phyloP scores from a whole-genome alignment of 306 rosid species.

The Pyrus betulifolia region DNA sequence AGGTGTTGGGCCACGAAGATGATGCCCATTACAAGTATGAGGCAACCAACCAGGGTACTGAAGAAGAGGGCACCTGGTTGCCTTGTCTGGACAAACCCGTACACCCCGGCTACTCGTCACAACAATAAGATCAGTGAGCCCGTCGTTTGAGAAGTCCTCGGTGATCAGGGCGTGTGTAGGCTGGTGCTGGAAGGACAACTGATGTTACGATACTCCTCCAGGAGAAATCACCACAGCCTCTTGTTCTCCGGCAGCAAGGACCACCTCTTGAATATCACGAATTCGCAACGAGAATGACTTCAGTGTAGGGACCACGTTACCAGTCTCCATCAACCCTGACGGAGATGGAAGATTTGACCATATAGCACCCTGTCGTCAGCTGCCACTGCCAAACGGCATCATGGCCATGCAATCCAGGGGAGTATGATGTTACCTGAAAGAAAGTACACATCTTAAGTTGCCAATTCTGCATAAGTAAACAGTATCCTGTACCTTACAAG shows the following conservation, averaged over 20 bases:
- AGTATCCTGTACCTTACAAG: neutral
- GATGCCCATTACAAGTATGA: slow-evolving; percentile 83
- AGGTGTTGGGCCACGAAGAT: slow-evolving; percentile 87
- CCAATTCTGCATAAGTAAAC: slow-evolving; percentile 1
- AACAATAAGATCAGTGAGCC: slow-evolving; percentile 81
- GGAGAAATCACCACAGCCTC: slow-evolving; percentile 86
- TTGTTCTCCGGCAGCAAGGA: slow-evolving; percentile 97
- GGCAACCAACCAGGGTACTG: slow-evolving; percentile 92
- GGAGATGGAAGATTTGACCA: slow-evolving; percentile 99
- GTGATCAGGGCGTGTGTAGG: slow-evolving; percentile 73
- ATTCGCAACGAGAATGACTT: slow-evolving; percentile 65
- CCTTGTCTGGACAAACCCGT: slow-evolving; percentile 91
- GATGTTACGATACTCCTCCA: slow-evolving; percentile 68
- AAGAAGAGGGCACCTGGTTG: slow-evolving; percentile 98
- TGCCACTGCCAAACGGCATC: slow-evolving; percentile 96
- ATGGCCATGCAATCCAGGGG: slow-evolving; percentile 91
- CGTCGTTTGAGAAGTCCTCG: slow-evolving; percentile 94
- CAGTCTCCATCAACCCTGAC: slow-evolving; percentile 87
- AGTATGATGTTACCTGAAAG: slow-evolving; percentile 78
- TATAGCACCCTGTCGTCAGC: slow-evolving; percentile 68
- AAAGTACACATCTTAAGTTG: slow-evolving; percentile 1
- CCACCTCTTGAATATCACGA: slow-evolving; percentile 57
- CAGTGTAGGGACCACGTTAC: slow-evolving; percentile 70
- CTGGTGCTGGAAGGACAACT: slow-evolving; percentile 71
- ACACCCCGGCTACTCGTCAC: slow-evolving; percentile 78